phyloP scores from a whole-genome alignment of 139 green algal genomes.

The Pedinophyceae sp. region DNA sequence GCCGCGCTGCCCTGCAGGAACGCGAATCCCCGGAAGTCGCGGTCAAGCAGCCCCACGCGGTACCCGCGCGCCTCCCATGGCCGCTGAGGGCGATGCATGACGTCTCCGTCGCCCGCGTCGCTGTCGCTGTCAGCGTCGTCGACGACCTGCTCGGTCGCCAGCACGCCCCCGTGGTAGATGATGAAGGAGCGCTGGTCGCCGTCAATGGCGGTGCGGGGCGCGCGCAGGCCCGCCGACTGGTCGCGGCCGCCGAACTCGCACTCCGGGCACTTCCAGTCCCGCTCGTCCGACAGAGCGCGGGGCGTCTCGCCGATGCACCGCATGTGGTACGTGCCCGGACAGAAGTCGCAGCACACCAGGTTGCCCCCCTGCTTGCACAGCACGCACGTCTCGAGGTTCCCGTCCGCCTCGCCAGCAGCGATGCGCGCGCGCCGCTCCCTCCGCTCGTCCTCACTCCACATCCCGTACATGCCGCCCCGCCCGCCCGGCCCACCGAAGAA shows the following conservation, averaged over 20 bases:
- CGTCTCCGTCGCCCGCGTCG: too few relatives aligned
- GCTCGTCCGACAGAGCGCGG: background rate
- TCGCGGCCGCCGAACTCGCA: background rate
- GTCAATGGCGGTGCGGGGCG: background rate
- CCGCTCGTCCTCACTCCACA: background rate
- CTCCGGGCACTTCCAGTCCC: background rate
- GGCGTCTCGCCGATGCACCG: slow-evolving; percentile 6
- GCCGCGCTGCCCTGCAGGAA: too few relatives aligned
- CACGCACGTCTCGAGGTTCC: slow-evolving; percentile 9
- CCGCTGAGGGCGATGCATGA: background rate
- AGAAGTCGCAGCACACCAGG: slow-evolving; percentile 11
- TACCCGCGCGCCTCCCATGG: too few relatives aligned
- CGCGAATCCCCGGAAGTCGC: background rate
- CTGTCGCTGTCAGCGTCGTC: background rate
- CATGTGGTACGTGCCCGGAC: slow-evolving; percentile 8
- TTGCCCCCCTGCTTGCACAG: slow-evolving; percentile 7
- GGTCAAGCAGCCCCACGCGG: too few relatives aligned
- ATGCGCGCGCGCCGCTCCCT: background rate
- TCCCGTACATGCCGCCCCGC: background rate
- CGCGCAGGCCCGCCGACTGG: slow-evolving; percentile 1
- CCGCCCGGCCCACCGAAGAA: background rate
- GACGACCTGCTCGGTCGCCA: too few relatives aligned
- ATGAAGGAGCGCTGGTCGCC: background rate
- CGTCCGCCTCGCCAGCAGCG: background rate
- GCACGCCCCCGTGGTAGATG: too few relatives aligned